Conservation (phyloP, 2,329 filamentous ascomycete species). For the Aspergillus pseudonomiae region DNA sequence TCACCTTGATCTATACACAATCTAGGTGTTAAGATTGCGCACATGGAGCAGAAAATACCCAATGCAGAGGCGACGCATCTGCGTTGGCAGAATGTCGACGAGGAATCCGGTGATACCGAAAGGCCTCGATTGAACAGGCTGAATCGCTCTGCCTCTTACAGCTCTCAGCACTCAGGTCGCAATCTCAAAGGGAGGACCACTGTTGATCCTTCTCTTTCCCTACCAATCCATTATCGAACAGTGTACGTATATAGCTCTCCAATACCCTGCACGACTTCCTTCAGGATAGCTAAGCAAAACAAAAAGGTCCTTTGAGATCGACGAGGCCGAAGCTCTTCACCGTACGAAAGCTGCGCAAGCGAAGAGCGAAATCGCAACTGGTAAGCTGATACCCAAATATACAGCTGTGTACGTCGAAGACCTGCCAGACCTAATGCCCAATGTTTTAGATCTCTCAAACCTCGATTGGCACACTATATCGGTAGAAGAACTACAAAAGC, state of each 20-base stretch:
- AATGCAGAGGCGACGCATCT: not conserved
- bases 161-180: conserved; percentile 14
- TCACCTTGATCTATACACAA: not conserved
- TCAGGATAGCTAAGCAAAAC: not conserved
- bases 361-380: conserved; percentile 51
- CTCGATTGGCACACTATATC: conserved; percentile 67
- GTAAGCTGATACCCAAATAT: conserved; percentile 27
- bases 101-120: not conserved
- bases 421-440: not conserved
- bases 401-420: not conserved
- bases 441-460: conserved; percentile 52
- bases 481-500: conserved; percentile 60
- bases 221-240: conserved; percentile 38
- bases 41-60: not conserved
- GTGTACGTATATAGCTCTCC: conserved; percentile 21
- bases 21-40: not conserved
- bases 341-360: conserved; percentile 45
- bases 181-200: conserved; percentile 16
- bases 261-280: conserved; percentile 3
- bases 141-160: conserved; percentile 5
- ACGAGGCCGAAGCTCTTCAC: conserved; percentile 56
- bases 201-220: conserved; percentile 28
- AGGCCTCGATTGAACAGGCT: not conserved
- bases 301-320: conserved; percentile 57
- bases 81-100: conserved; percentile 3